Percentiles rank a stretch among this genome's conserved stretches.
phyloP scores from a whole-genome alignment of 805 yeast genomes.

The Cyberlindnera americana region DNA sequence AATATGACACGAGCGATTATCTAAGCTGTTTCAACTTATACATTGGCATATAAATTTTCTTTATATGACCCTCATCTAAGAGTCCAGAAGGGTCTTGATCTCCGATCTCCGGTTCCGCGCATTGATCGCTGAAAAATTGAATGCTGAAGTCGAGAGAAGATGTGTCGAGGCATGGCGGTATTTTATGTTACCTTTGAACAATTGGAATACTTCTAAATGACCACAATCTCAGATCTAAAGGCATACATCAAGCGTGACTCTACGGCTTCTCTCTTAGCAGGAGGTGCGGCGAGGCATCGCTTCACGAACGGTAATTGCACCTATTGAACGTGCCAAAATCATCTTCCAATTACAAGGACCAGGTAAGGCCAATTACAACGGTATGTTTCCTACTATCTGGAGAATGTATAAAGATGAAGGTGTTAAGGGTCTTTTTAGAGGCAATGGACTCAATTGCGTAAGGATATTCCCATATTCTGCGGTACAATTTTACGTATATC shows the following conservation, averaged over 20 bases:
- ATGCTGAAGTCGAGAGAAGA: too few relatives aligned
- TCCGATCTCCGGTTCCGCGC: too few relatives aligned
- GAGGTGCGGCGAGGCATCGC: constrained; percentile 76
- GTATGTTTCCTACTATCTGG: constrained; percentile 68
- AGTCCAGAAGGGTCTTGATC: too few relatives aligned
- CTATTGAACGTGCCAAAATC: constrained; percentile 92
- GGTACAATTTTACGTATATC: constrained; percentile 86
- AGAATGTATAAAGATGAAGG: constrained; percentile 91
- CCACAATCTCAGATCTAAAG: constrained; percentile 2
- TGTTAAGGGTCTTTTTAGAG: constrained; percentile 83
- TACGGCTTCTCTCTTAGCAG: constrained; percentile 62
- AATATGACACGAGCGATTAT: too few relatives aligned
- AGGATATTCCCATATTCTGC: constrained; percentile 93
- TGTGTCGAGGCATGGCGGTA: too few relatives aligned
- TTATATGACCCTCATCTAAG: too few relatives aligned
- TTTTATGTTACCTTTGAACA: too few relatives aligned
- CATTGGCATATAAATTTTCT: too few relatives aligned
- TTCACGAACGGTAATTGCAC: constrained; percentile 89
- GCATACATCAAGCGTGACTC: constrained; percentile 37
- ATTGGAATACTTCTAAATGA: too few relatives aligned
- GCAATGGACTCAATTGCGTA: constrained; percentile 86
- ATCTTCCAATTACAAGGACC: constrained; percentile 81
- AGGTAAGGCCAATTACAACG: constrained; percentile 47
- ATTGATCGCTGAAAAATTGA: too few relatives aligned
- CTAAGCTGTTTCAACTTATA: too few relatives aligned